These are phyloP conservation scores for Xerocomus minutiporus DNA, from an alignment of 1,284 basidiomycete genomes.

Conservation along the genomic window DNA sequence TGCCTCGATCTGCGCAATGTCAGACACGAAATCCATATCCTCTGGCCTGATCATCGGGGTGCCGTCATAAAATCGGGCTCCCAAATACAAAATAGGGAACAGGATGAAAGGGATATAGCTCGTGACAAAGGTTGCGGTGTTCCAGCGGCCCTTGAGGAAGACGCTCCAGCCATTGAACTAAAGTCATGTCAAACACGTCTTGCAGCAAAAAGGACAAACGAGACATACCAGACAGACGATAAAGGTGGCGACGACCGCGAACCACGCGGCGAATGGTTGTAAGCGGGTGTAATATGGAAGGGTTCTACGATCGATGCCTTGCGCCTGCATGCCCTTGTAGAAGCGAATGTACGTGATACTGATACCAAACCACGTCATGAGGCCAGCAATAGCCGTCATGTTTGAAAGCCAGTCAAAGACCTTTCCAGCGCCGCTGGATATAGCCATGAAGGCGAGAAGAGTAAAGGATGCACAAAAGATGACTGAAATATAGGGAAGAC, in stretches of 20 bases:
- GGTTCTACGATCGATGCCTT: slow-evolving; percentile 61
- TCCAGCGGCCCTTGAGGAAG: slow-evolving; percentile 68
- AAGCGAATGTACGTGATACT: slow-evolving; percentile 77
- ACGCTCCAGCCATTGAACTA: slow-evolving; percentile 74
- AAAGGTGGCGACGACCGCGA: slow-evolving; percentile 48
- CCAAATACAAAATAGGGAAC: slow-evolving; percentile 73
- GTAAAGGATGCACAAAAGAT: slow-evolving; percentile 66
- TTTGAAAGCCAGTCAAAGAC: slow-evolving; percentile 79
- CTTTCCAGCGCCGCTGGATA: slow-evolving; percentile 54
- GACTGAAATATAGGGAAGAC: slow-evolving; percentile 75
- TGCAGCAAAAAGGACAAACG: neutral
- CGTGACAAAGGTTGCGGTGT: slow-evolving; percentile 61
- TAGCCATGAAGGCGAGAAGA: slow-evolving; percentile 69
- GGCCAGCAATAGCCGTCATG: slow-evolving; percentile 62
- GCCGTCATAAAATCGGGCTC: slow-evolving; percentile 51
- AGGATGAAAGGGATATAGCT: slow-evolving; percentile 75
- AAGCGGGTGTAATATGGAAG: slow-evolving; percentile 63
- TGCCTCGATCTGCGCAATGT: slow-evolving; percentile 70
- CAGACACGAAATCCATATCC: slow-evolving; percentile 78
- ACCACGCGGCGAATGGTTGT: slow-evolving; percentile 75
- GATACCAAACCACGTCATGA: slow-evolving; percentile 85
- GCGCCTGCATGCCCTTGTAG: slow-evolving; percentile 67
- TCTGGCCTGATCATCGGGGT: slow-evolving; percentile 42
- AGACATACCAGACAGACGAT: slow-evolving; percentile 65
- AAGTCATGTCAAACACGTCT: neutral